Evolutionary conservation across 192 early-diverging fungal species (phyloP), one percentile per base, ranked within the genome.

Genomic region (Coemansia sp.): DNA sequence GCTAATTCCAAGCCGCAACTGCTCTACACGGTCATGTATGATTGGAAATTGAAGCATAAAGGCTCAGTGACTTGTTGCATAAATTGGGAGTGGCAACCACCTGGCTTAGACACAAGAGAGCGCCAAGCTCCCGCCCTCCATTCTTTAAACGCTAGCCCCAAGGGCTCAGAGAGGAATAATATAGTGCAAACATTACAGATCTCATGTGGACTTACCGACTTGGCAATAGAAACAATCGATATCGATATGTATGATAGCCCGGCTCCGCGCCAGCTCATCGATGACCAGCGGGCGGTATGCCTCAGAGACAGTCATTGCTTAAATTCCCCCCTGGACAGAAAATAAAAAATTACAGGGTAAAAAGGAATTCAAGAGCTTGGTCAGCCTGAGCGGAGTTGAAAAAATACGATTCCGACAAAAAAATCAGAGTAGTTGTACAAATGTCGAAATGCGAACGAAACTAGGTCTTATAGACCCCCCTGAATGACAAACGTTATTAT

Each of bases 181-280:
- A 54, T 27, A 16, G 15, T 22, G 54, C 24, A 12, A 31, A 10
- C 15, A 13, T 15, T 13, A 22, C 10, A 38, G 36, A 38, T 11
- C 54, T 27, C 54, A 5, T 15, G 34, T 38, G 33, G 22, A 83
- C 84, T 86, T 88, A 89, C 91, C 91, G 57, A 93, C 91, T 87
- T 93, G 91, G 61, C 88, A 89, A 78, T 89, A 93, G 77, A 91
- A 93, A 65, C 91, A 93, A 68, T 93, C 87, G 55, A 89, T 60
- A 65, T 89, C 88, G 41, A 89, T 80, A 60, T 89, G 88, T 20
- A 89, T 52, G 44, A 88, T 86, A 38, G 85, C 85, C 42, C 80
- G 81, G 36, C 72, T 79, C 44, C 74, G 80, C 29, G 80, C 79
- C 40, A 88, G 70, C 72, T 82, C 78, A 24, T 67, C 66, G 2